A percentile compares a stretch with the other conserved stretches of the same genome.
Evolutionary conservation across 2,329 filamentous ascomycete species (phyloP).

Genomic region (Acarospora socialis): DNA sequence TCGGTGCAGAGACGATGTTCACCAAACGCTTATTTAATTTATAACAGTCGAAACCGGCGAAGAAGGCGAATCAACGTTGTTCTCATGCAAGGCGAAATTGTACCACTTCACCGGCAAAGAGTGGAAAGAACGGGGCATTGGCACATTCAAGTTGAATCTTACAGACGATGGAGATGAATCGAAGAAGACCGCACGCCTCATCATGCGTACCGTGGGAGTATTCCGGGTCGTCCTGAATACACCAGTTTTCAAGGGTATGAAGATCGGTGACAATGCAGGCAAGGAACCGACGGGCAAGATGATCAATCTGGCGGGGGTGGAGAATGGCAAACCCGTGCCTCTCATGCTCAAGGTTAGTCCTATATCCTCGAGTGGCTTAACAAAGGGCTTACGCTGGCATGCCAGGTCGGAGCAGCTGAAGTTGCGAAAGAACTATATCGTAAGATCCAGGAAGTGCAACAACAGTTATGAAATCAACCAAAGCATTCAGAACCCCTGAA

Average conservation of each 20-base stretch:
- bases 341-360: constrained; percentile 43
- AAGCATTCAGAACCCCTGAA: no score
- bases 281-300: constrained; percentile 56
- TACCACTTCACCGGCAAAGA: constrained; percentile 61
- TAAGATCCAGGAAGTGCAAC: no score
- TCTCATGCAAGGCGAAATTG: constrained; percentile 68
- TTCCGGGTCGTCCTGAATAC: constrained; percentile 79
- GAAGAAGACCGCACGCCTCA: constrained; percentile 48
- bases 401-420: no score
- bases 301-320: constrained; percentile 47
- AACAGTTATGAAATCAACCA: no score
- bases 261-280: constrained; percentile 52
- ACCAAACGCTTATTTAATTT: constrained; percentile 19
- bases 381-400: no score
- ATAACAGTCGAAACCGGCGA: constrained; percentile 69
- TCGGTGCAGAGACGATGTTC: not conserved
- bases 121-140: constrained; percentile 83
- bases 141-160: constrained; percentile 73
- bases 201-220: constrained; percentile 85
- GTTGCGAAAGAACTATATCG: no score
- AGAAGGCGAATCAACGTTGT: constrained; percentile 61
- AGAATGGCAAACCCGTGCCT: constrained; percentile 38
- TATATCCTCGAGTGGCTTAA: no score
- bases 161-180: constrained; percentile 40
- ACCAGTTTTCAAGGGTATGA: constrained; percentile 61